Conservation (phyloP, 2,329 filamentous ascomycete species). For the Fusarium praegraminearum region DNA sequence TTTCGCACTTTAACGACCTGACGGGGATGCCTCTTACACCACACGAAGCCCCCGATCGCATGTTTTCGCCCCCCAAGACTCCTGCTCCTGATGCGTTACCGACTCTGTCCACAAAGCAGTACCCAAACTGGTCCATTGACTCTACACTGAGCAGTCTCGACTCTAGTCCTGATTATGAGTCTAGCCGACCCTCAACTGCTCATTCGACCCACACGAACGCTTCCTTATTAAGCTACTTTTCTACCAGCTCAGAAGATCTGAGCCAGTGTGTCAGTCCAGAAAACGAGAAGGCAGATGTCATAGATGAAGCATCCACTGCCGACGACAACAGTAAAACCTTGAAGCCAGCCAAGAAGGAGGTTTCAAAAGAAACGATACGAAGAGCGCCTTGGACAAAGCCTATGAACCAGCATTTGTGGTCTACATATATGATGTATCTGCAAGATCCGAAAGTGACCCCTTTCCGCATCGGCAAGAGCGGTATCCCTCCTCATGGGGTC, state of each 20-base stretch:
- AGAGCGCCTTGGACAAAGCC: slow-evolving; percentile 73
- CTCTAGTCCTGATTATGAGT: slow-evolving; percentile 69
- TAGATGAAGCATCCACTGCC: slow-evolving; percentile 42
- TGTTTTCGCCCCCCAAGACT: slow-evolving; percentile 70
- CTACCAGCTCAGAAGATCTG: slow-evolving; percentile 67
- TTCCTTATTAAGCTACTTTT: slow-evolving; percentile 69
- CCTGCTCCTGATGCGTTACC: slow-evolving; percentile 63
- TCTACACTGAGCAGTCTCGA: slow-evolving; percentile 68
- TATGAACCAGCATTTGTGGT: slow-evolving; percentile 75
- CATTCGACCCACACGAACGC: slow-evolving; percentile 69
- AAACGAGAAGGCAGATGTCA: slow-evolving; percentile 46
- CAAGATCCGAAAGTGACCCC: slow-evolving; percentile 76
- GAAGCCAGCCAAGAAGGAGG: slow-evolving; percentile 40
- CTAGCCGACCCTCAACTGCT: slow-evolving; percentile 70
- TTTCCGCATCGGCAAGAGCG: slow-evolving; percentile 71
- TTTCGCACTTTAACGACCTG: slow-evolving; percentile 53
- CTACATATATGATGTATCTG: slow-evolving; percentile 72
- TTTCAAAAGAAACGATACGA: slow-evolving; percentile 52
- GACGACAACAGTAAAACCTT: slow-evolving; percentile 52
- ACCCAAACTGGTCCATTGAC: slow-evolving; percentile 70
- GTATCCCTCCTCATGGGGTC: slow-evolving; percentile 73
- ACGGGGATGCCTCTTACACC: slow-evolving; percentile 49
- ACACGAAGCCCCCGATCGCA: slow-evolving; percentile 53
- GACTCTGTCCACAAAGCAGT: slow-evolving; percentile 60
- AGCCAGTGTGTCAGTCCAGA: slow-evolving; percentile 65